phyloP scores from a whole-genome alignment of 441 rosid species.

The Mallotus japonicus region DNA sequence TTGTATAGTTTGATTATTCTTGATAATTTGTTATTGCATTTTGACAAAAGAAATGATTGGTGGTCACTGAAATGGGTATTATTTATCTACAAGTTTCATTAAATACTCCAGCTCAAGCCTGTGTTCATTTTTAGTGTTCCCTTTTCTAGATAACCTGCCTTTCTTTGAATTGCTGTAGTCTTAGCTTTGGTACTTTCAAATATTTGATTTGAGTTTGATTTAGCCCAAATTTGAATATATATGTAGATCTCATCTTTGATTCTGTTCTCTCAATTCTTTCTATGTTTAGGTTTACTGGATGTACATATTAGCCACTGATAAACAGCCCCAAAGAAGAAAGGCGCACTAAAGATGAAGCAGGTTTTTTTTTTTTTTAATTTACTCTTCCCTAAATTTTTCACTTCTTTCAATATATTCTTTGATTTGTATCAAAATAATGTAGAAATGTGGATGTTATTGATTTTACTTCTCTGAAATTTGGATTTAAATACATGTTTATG shows the following conservation, averaged over 20 bases:
- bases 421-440: no score
- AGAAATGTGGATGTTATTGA: no score
- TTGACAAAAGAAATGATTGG: not conserved
- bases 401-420: no score
- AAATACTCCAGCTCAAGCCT: not conserved
- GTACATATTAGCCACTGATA: conserved; percentile 42
- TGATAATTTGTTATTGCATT: not conserved
- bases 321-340: conserved; percentile 36
- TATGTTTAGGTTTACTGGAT: no score
- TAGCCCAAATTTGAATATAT: not conserved
- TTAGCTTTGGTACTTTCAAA: conserved; percentile 57
- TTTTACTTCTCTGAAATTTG: no score
- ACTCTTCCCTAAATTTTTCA: no score
- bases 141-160: not conserved
- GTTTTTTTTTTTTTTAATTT: not conserved
- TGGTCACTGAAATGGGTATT: not conserved
- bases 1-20: not conserved
- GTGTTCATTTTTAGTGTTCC: not conserved
- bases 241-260: no score
- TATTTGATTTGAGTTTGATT: not conserved
- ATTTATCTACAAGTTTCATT: not conserved
- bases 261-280: no score
- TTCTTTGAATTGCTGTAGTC: conserved; percentile 34
- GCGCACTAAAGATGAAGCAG: no score
- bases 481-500: no score